Base-by-base conservation (phyloP, 192 early-diverging fungal genomes). In the Dissophora ornata region DNA sequence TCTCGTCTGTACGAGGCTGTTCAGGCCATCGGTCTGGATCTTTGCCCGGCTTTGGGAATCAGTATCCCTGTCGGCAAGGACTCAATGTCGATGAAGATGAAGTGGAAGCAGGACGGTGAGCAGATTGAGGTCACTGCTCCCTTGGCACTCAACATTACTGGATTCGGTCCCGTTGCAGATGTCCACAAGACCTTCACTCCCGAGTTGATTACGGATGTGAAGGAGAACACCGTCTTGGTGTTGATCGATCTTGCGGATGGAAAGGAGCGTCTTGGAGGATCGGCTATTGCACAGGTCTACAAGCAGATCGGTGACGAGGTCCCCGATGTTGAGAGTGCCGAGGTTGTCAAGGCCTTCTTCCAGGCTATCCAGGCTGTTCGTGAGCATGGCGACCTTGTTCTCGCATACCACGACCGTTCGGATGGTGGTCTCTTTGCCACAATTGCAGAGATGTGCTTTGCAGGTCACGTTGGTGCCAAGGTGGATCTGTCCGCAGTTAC, bases 71-170 rank as follows among this genome's bases (percentile, higher is more conserved):
- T 99, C 19, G 98, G 98, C 57, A 99, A 99, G 87, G 98, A 99
- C 84, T 98, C 96, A 10, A 97, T 98, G 96, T 96, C 94, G 40
- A 99, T 99, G 98, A 95, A 96, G 85, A 93, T 96, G 83, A 90
- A 90, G 67, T 98, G 96, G 95, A 65, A 86, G 50, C 62, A 66
- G 44, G 63, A 67, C n/a, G 81, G 79, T 11, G 57, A 80, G 24
- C 62, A 81, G 30, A 64, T 82, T 38, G 82, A 83, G 25, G 94
- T 98, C 19, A 96, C 93, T 4, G 92, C 96, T 9, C 98, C 98
- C 0, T 77, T 99, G 50, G 91, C 95, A 52, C 83, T 98, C 36
- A 93, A 94, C 66, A 92, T 99, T 47, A 98, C 97, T 2, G 96
- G 92, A 1, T 98, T 96, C 79, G 90, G 91, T 25, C 90, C 94